These are phyloP conservation scores for Populus hybrid DNA, from an alignment of 441 rosid species.

Conservation along the genomic window DNA sequence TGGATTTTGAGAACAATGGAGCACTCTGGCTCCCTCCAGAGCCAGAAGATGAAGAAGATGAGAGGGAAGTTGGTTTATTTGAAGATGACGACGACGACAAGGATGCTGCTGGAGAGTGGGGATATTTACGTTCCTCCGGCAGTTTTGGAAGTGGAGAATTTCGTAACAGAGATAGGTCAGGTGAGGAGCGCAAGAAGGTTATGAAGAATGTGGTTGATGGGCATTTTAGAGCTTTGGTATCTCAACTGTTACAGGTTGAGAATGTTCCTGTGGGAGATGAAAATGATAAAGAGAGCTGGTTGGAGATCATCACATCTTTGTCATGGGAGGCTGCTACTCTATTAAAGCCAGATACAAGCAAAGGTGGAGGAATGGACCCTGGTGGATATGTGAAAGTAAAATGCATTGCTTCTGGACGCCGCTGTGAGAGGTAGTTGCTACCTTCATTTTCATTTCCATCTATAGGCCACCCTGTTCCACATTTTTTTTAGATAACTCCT, in stretches of 20 bases:
- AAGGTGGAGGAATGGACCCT: slow-evolving; percentile 99
- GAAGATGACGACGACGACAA: slow-evolving; percentile 62
- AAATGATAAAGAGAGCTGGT: slow-evolving; percentile 71
- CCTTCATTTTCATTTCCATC: slow-evolving; percentile 12
- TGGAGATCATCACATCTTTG: slow-evolving; percentile 87
- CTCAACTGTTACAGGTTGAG: slow-evolving; percentile 90
- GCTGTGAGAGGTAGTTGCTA: slow-evolving; percentile 71
- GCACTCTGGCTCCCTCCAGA: slow-evolving; percentile 95
- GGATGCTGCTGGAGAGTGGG: slow-evolving; percentile 85
- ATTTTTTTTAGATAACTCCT: slow-evolving; percentile 1
- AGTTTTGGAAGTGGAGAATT: slow-evolving; percentile 86
- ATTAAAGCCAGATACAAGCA: slow-evolving; percentile 93
- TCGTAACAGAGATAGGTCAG: slow-evolving; percentile 58
- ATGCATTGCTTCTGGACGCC: slow-evolving; percentile 89
- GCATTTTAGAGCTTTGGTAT: slow-evolving; percentile 93
- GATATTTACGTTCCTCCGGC: slow-evolving; percentile 54
- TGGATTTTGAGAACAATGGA: slow-evolving; percentile 92
- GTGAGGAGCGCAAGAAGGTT: slow-evolving; percentile 76
- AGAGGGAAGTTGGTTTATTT: slow-evolving; percentile 60
- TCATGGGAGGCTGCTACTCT: slow-evolving; percentile 98
- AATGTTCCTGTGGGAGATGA: slow-evolving; percentile 66
- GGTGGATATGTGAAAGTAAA: slow-evolving; percentile 98
- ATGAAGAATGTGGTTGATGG: slow-evolving; percentile 96
- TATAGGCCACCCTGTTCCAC: not conserved
- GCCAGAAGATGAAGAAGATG: slow-evolving; percentile 98